Percentiles rank a stretch among this genome's conserved stretches.
These are phyloP conservation scores for Alternaria consortialis DNA, from an alignment of 2,329 filamentous ascomycete species.

Conservation along the genomic window DNA sequence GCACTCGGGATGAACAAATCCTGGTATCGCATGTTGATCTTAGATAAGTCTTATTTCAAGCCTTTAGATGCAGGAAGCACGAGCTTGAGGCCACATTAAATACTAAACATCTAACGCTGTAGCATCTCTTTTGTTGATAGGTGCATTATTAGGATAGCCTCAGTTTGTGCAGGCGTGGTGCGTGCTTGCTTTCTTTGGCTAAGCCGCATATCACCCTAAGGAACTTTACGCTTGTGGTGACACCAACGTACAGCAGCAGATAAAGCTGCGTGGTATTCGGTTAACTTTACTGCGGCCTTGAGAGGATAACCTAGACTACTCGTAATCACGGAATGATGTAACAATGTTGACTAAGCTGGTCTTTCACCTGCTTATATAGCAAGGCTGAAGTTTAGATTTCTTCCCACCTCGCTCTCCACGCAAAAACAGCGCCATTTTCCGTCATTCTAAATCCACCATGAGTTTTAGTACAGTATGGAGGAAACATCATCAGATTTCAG, in stretches of 20 bases:
- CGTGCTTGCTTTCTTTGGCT: background rate
- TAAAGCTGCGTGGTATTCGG: conserved; percentile 8
- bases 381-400: background rate
- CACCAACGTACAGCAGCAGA: conserved; percentile 10
- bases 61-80: background rate
- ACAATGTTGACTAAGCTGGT: background rate
- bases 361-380: conserved; percentile 1
- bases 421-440: background rate
- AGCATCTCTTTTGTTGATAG: background rate
- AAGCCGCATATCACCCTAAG: background rate
- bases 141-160: background rate
- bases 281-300: background rate
- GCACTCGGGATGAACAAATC: background rate
- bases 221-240: conserved; percentile 15
- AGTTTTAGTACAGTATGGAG: background rate
- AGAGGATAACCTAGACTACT: background rate
- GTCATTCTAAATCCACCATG: background rate
- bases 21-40: conserved; percentile 7
- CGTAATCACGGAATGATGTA: background rate
- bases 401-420: conserved; percentile 3
- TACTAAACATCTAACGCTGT: background rate
- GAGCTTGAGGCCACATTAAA: conserved; percentile 1
- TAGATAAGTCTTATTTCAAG: background rate
- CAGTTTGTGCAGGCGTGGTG: conserved; percentile 4
- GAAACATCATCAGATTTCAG: background rate